Base-by-base conservation (phyloP, 2,329 filamentous ascomycete species). In the Cephalotrichum gorgonifer region DNA sequence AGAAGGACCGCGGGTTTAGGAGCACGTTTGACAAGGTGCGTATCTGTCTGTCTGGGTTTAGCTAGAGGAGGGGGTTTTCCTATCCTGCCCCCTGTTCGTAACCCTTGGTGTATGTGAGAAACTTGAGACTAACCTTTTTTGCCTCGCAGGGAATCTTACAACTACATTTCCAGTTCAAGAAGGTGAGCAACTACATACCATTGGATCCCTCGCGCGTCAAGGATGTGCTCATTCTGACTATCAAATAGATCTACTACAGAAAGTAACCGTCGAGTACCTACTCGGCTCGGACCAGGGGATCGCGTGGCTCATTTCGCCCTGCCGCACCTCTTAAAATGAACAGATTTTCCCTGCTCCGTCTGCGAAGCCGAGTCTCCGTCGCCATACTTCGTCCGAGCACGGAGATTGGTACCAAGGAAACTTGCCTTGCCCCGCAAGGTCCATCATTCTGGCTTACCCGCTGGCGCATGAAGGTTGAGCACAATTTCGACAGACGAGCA, bases 131-230 rank as follows among this genome's bases (percentile, higher is more conserved):
- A 51, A 49, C 46, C 53, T 51, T 50, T 53, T 52, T n/a, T n/a
- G 48, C 48, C 28, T 51, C 52, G 55, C 62, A 94, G 87, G 91
- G 91, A 48, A 95, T 97, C 58, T 72, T 98, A 51, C 90, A 96
- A 69, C 78, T 98, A 51, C 91, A 97, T 64, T 98, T 98, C 65
- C 90, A 96, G 66, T 96, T 97, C 75, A 98, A 97, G 68, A 95
- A 95, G 81, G 89, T 94, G 67, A 61, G 67, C 35, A n/a, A 7
- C 47, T 39, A 39, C n/a, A n/a, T n/a, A n/a, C n/a, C n/a, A n/a
- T n/a, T n/a, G n/a, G n/a, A n/a, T n/a, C 45, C 49, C 33, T 38
- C 17, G 23, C 23, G 44, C 20, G 33, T 27, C 30, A 20, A 48
- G 28, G 15, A 31, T 25, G 33, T 27, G 9, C 20, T 25, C 22